These are phyloP conservation scores for Sporothrix humicola DNA, from an alignment of 2,329 filamentous ascomycete species.

Conservation along the genomic window DNA sequence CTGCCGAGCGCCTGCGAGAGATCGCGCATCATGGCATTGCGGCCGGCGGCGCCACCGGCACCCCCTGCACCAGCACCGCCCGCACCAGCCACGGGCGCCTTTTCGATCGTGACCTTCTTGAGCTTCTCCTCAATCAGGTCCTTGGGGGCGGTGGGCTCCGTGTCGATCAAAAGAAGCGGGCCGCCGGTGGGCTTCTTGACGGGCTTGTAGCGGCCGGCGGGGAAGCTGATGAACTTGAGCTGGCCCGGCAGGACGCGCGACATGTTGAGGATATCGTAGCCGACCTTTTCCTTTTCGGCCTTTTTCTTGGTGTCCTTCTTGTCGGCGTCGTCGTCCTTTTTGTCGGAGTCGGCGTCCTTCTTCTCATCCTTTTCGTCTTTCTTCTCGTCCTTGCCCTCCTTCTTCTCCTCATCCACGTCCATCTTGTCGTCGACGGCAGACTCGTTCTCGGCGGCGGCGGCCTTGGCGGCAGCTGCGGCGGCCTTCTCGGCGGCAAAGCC, in stretches of 20 bases:
- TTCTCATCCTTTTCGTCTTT: constrained; percentile 68
- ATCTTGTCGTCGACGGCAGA: constrained; percentile 71
- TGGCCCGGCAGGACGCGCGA: constrained; percentile 89
- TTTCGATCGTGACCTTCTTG: constrained; percentile 74
- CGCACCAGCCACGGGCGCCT: constrained; percentile 59
- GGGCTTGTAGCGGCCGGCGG: constrained; percentile 86
- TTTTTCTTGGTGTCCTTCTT: constrained; percentile 87
- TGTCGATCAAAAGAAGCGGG: constrained; percentile 88
- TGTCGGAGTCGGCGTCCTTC: constrained; percentile 64
- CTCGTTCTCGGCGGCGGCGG: constrained; percentile 4
- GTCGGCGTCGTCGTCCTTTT: constrained; percentile 70
- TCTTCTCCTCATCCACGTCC: constrained; percentile 72
- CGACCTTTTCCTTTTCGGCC: constrained; percentile 92
- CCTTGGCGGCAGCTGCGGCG: constrained; percentile 40
- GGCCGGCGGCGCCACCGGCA: constrained; percentile 33
- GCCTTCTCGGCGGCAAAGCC: not conserved
- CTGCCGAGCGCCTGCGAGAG: constrained; percentile 43
- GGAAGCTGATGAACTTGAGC: constrained; percentile 94
- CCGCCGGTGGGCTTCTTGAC: constrained; percentile 93
- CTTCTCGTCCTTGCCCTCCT: constrained; percentile 63
- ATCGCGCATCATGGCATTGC: constrained; percentile 35
- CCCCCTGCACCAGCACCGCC: constrained; percentile 36
- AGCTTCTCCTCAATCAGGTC: constrained; percentile 88
- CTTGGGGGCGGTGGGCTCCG: constrained; percentile 77
- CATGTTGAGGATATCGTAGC: constrained; percentile 97